These are phyloP conservation scores for Angomonas desouzai DNA, from an alignment of 208 protist genomes.

Conservation along the genomic window DNA sequence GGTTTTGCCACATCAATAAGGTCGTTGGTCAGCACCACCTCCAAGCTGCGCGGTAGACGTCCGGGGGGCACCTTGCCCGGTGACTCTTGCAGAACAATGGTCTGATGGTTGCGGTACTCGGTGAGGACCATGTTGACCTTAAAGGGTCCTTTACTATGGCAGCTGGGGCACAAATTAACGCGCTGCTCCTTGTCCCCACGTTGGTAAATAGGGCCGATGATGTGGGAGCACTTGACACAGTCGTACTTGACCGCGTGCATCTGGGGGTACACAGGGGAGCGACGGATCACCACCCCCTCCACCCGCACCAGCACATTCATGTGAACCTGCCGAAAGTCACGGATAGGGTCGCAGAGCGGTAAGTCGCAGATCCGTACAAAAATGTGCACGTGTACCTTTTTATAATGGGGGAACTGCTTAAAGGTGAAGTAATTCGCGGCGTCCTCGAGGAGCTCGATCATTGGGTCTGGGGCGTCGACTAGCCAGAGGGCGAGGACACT, in stretches of 20 bases:
- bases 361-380: slow-evolving; percentile 97
- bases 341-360: slow-evolving; percentile 95
- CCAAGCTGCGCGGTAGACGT: slow-evolving; percentile 97
- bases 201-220: slow-evolving; percentile 91
- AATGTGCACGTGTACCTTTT: slow-evolving; percentile 88
- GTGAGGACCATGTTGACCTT: slow-evolving; percentile 96
- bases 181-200: slow-evolving; percentile 84
- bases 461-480: slow-evolving; percentile 94
- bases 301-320: slow-evolving; percentile 98
- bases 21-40: slow-evolving; percentile 97
- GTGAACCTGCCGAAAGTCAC: slow-evolving; percentile 97
- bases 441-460: slow-evolving; percentile 98
- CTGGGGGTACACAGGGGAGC: slow-evolving; percentile 98
- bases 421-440: slow-evolving; percentile 91
- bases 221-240: slow-evolving; percentile 93
- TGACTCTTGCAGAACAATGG: slow-evolving; percentile 97
- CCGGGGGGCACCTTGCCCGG: slow-evolving; percentile 98
- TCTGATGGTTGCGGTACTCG: slow-evolving; percentile 99
- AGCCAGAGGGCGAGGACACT: slow-evolving; percentile 95
- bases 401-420: slow-evolving; percentile 92
- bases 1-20: slow-evolving; percentile 97
- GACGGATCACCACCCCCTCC: slow-evolving; percentile 97
- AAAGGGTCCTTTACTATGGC: slow-evolving; percentile 94
- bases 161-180: slow-evolving; percentile 87
- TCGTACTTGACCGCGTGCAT: slow-evolving; percentile 97